Evolutionary conservation across 495 filamentous ascomycete genomes (phyloP).

Genomic region (Aspergillus egyptiacus): DNA sequence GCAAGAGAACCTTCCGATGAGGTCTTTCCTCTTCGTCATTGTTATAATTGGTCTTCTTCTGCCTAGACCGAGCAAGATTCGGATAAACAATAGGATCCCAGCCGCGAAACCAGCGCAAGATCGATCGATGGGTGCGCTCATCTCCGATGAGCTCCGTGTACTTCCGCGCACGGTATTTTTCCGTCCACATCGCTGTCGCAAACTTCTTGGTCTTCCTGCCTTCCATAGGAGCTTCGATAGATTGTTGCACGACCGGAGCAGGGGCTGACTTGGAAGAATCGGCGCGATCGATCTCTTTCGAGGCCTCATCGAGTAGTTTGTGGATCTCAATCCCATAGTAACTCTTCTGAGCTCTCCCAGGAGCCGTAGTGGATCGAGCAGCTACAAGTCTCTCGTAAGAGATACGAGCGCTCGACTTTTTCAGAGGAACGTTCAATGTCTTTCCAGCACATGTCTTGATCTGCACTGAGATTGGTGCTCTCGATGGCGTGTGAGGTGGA

Average conservation of each 20-base stretch:
- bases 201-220: conserved; percentile 27
- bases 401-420: conserved; percentile 38
- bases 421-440: conserved; percentile 48
- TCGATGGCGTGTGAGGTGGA: conserved; percentile 12
- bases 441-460: conserved; percentile 65
- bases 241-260: conserved; percentile 22
- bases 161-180: conserved; percentile 85
- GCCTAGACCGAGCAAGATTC: conserved; percentile 52
- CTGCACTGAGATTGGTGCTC: conserved; percentile 29
- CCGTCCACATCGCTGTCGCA: conserved; percentile 65
- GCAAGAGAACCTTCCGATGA: conserved; percentile 79
- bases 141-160: conserved; percentile 94
- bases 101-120: conserved; percentile 85
- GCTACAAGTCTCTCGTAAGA: conserved; percentile 67
- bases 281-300: conserved; percentile 40
- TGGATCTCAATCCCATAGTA: conserved; percentile 94
- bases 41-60: conserved; percentile 29
- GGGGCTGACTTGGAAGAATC: conserved; percentile 22
- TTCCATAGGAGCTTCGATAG: conserved; percentile 36
- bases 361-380: conserved; percentile 57
- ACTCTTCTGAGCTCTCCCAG: conserved; percentile 68
- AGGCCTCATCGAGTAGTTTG: conserved; percentile 61
- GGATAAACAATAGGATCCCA: conserved; percentile 96
- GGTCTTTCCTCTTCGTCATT: conserved; percentile 55
- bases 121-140: conserved; percentile 85